Evolutionary conservation across 805 yeast species (phyloP).

Genomic region (Wilhelminamyces savonicus): DNA sequence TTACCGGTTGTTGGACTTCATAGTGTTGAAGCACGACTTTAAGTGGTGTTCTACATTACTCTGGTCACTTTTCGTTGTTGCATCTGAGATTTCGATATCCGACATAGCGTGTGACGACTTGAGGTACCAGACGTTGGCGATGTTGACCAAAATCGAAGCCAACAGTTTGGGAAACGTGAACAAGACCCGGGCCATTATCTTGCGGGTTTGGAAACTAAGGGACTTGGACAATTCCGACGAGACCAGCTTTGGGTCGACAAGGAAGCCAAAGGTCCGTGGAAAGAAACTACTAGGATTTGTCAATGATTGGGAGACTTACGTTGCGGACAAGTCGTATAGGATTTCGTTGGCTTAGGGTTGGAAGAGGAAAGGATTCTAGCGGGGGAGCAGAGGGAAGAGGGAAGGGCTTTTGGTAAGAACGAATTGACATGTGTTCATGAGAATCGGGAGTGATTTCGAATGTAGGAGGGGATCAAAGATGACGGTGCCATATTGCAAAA

Average conservation of each 20-base stretch:
- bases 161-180: conserved; percentile 22
- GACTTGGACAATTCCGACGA: conserved; percentile 17
- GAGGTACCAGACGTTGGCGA: conserved; percentile 16
- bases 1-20: conserved; percentile 14
- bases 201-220: conserved; percentile 22
- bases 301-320: conserved; percentile 28
- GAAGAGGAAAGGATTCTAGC: no score
- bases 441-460: background rate
- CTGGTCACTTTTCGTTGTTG: conserved; percentile 22
- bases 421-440: background rate
- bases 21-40: conserved; percentile 19
- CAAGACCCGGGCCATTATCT: conserved; percentile 14
- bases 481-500: no score
- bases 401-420: no score
- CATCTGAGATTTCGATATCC: conserved; percentile 18
- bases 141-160: conserved; percentile 17
- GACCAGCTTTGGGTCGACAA: conserved; percentile 10
- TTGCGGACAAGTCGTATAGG: conserved; percentile 17
- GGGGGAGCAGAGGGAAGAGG: no score
- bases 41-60: conserved; percentile 24
- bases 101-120: conserved; percentile 19
- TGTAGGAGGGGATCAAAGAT: no score
- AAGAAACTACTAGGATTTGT: conserved; percentile 6
- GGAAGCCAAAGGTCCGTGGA: conserved; percentile 1
- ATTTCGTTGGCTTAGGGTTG: conserved; percentile 18